Evolutionary conservation across 768 basidiomycete genomes (phyloP).

Genomic region (Paxillus ammoniavirescens): DNA sequence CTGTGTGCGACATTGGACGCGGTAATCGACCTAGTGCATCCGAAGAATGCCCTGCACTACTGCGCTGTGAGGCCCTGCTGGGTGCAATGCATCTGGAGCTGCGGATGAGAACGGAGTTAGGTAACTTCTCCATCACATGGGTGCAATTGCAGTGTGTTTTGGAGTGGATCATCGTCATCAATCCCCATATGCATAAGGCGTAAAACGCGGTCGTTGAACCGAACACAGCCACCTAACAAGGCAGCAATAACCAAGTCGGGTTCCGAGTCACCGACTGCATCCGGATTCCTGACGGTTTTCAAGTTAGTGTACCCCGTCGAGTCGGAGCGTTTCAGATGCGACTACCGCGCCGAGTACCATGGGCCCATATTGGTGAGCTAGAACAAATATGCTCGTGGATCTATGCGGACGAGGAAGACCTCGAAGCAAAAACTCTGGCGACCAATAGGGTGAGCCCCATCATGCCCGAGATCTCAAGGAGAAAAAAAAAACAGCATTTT

Average conservation of each 20-base stretch:
- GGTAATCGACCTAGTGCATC: background rate
- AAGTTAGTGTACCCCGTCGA: background rate
- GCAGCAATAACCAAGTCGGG: too few species aligned
- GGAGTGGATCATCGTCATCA: too few species aligned
- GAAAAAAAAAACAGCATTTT: slow-evolving; percentile 11
- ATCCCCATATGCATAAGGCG: too few species aligned
- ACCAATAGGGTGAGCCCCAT: slow-evolving; percentile 57
- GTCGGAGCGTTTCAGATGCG: slow-evolving; percentile 43
- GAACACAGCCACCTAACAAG: background rate
- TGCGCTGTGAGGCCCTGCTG: background rate
- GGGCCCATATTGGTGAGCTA: slow-evolving; percentile 66
- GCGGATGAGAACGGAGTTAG: background rate
- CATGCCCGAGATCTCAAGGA: background rate
- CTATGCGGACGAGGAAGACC: slow-evolving; percentile 60
- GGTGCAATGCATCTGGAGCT: background rate
- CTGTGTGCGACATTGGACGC: background rate
- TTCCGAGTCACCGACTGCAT: background rate
- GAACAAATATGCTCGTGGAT: slow-evolving; percentile 78
- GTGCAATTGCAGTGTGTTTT: background rate
- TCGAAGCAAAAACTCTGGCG: slow-evolving; percentile 53
- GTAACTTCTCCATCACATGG: too few species aligned
- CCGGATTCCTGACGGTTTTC: background rate
- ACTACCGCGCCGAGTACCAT: slow-evolving; percentile 79
- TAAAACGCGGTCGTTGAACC: too few species aligned
- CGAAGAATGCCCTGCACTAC: background rate